Evolutionary conservation across 1,284 basidiomycete genomes (phyloP).

Genomic region (Fistulina hepatica): DNA sequence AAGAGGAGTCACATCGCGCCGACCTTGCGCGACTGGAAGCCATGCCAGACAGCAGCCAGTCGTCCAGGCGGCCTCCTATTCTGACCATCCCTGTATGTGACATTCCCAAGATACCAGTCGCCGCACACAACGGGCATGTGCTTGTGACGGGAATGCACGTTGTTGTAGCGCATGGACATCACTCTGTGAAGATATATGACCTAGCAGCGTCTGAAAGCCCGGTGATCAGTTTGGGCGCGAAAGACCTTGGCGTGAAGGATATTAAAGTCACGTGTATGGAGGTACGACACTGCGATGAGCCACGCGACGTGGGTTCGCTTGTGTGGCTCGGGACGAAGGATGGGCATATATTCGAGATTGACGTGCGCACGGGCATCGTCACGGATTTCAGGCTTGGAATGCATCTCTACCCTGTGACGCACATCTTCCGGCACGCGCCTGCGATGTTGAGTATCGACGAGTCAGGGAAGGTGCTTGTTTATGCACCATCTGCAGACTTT

Average conservation of each 20-base stretch:
- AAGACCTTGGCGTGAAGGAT: constrained; percentile 53
- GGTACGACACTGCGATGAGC: constrained; percentile 44
- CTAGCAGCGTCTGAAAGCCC: constrained; percentile 37
- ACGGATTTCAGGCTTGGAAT: constrained; percentile 45
- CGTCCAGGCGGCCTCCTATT: constrained; percentile 69
- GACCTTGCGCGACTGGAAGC: constrained; percentile 41
- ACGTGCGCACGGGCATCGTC: constrained; percentile 49
- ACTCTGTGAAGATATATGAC: constrained; percentile 60
- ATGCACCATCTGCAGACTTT: constrained; percentile 35
- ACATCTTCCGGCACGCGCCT: constrained; percentile 61
- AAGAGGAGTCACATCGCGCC: constrained; percentile 46
- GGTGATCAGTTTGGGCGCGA: constrained; percentile 47
- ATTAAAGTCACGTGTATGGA: constrained; percentile 66
- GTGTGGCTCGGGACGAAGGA: constrained; percentile 87
- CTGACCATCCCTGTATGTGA: constrained; percentile 32
- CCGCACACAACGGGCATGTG: constrained; percentile 43
- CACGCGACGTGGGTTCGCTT: constrained; percentile 32
- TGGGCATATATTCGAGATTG: constrained; percentile 75
- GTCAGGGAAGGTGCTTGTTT: constrained; percentile 71
- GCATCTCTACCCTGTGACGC: constrained; percentile 56
- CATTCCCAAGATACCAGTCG: constrained; percentile 40
- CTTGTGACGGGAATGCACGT: constrained; percentile 53
- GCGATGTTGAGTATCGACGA: constrained; percentile 78
- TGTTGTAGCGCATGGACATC: constrained; percentile 50
- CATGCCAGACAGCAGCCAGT: constrained; percentile 72